Conservation (phyloP, 495 filamentous ascomycete genomes). For the Xylaria scruposa region DNA sequence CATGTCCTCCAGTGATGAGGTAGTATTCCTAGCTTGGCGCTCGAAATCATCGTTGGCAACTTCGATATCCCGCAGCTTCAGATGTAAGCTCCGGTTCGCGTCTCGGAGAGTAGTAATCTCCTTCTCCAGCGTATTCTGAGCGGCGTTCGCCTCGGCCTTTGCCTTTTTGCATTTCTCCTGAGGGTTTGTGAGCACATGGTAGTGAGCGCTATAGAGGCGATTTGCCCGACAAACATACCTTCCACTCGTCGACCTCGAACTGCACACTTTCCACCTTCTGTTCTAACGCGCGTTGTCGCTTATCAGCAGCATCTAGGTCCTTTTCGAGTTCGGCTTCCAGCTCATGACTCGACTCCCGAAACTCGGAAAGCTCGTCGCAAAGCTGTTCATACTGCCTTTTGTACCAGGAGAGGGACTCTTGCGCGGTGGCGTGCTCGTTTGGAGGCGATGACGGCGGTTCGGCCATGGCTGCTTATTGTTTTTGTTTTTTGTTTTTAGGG, state of each 20-base stretch:
- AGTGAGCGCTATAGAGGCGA: not conserved
- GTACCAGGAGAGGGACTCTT: constrained; percentile 87
- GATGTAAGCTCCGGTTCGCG: constrained; percentile 76
- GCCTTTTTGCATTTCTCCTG: constrained; percentile 97
- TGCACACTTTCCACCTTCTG: constrained; percentile 83
- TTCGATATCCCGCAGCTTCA: constrained; percentile 90
- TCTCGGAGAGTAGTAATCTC: constrained; percentile 93
- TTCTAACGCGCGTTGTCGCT: constrained; percentile 82
- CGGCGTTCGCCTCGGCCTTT: constrained; percentile 81
- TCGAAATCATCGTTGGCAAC: constrained; percentile 99
- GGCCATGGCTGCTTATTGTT: constrained; percentile 53
- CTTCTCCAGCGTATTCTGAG: constrained; percentile 89
- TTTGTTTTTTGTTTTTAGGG: not conserved
- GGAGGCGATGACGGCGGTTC: constrained; percentile 69
- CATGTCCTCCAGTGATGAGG: constrained; percentile 93
- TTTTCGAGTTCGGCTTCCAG: constrained; percentile 94
- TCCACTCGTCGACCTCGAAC: constrained; percentile 97
- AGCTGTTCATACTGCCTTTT: constrained; percentile 94
- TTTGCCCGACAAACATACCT: constrained; percentile 64
- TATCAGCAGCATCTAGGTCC: constrained; percentile 94
- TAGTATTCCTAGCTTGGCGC: constrained; percentile 90
- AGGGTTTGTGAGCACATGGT: constrained; percentile 24
- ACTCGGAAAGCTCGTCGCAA: constrained; percentile 89
- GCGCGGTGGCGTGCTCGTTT: constrained; percentile 60
- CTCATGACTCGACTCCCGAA: constrained; percentile 91